Percentiles rank a stretch among this genome's conserved stretches.
Evolutionary conservation across 305 asterid species (phyloP).

Genomic region (Solanum aculeatissimum): DNA sequence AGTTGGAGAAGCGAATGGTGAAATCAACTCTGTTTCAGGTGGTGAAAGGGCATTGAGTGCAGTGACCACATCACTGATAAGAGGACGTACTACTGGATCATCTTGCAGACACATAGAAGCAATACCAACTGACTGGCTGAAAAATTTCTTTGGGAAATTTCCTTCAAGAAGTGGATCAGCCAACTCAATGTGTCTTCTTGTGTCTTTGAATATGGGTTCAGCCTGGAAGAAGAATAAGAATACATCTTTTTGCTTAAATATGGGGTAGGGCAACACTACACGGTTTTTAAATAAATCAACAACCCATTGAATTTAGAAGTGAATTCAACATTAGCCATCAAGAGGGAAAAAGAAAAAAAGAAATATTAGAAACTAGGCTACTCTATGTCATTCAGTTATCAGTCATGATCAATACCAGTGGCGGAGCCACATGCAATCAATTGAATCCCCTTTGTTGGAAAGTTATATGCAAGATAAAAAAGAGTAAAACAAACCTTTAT

Average conservation of each 20-base stretch:
- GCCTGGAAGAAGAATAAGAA: slow-evolving; percentile 28
- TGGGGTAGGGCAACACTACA: not conserved
- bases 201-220: slow-evolving; percentile 52
- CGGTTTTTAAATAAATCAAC: not conserved
- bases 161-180: slow-evolving; percentile 55
- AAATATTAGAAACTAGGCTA: not conserved
- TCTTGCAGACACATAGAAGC: slow-evolving; percentile 83
- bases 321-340: not conserved
- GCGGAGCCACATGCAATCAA: not conserved
- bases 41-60: slow-evolving; percentile 59
- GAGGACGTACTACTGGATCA: slow-evolving; percentile 53
- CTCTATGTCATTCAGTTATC: not conserved
- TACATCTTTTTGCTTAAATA: not conserved
- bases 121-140: slow-evolving; percentile 68
- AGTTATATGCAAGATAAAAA: not conserved
- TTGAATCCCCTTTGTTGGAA: not conserved
- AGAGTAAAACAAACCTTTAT: not conserved
- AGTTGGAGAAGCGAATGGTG: slow-evolving; percentile 1
- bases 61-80: slow-evolving; percentile 75
- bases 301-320: not conserved
- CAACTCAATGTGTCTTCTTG: slow-evolving; percentile 41
- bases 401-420: not conserved
- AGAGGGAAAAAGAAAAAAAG: not conserved
- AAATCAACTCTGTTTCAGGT: not conserved
- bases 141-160: slow-evolving; percentile 45